Evolutionary conservation across 1,284 basidiomycete species (phyloP).

Genomic region (Heterobasidion annosum): DNA sequence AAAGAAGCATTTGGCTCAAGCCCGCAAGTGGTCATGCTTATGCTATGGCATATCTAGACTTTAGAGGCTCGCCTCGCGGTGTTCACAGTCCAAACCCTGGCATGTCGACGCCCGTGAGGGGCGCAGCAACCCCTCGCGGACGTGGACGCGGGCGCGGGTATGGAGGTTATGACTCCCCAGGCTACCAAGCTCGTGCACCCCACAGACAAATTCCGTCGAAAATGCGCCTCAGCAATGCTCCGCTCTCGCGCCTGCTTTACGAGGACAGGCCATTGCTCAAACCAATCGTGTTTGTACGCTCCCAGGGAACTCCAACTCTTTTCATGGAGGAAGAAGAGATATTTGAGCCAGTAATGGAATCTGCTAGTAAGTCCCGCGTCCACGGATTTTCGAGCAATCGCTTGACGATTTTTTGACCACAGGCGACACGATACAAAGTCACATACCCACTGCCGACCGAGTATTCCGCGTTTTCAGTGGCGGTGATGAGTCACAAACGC

Average conservation of each 20-base stretch:
- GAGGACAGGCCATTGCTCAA: conserved; percentile 50
- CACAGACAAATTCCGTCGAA: conserved; percentile 10
- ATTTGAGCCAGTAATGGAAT: conserved; percentile 43
- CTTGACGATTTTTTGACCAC: conserved; percentile 1
- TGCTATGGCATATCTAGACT: background rate
- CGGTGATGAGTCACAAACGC: conserved; percentile 15
- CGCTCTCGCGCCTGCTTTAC: conserved; percentile 48
- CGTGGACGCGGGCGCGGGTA: conserved; percentile 8
- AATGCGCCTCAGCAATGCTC: conserved; percentile 22
- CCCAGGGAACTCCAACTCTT: conserved; percentile 41
- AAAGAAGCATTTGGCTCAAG: background rate
- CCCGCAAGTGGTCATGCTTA: background rate
- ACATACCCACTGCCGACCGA: conserved; percentile 57
- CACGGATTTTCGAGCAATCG: background rate
- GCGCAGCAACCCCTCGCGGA: background rate
- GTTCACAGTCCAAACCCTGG: background rate
- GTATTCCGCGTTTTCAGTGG: conserved; percentile 52
- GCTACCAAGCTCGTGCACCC: too few relatives aligned
- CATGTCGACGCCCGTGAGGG: conserved; percentile 1
- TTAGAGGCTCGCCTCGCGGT: background rate
- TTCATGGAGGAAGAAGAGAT: conserved; percentile 65
- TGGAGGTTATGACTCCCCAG: background rate
- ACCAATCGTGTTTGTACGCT: conserved; percentile 62
- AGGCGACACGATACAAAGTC: conserved; percentile 40
- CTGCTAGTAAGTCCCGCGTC: conserved; percentile 32